A percentile compares a stretch with the other conserved stretches of the same genome.
These are phyloP conservation scores for Pharus latifolius DNA, from an alignment of 176 grass and related monocot genomes.

Conservation along the genomic window DNA sequence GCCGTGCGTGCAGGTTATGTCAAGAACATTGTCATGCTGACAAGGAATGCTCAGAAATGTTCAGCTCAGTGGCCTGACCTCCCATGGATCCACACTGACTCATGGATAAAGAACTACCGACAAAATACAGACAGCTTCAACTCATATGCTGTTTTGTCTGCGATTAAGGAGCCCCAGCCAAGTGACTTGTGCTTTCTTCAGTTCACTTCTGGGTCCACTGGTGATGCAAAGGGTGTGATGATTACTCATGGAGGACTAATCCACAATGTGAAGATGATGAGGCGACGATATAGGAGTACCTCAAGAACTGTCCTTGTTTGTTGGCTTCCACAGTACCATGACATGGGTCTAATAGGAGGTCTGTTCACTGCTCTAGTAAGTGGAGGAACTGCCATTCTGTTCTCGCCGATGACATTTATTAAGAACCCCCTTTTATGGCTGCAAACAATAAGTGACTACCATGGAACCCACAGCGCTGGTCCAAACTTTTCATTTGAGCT, in stretches of 20 bases:
- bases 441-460: slow-evolving; percentile 45
- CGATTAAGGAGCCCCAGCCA: slow-evolving; percentile 13
- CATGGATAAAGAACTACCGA: slow-evolving; percentile 50
- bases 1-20: slow-evolving; percentile 60
- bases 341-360: slow-evolving; percentile 70
- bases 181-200: slow-evolving; percentile 68
- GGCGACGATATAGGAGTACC: slow-evolving; percentile 48
- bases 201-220: slow-evolving; percentile 74
- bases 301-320: slow-evolving; percentile 61
- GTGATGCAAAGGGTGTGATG: slow-evolving; percentile 76
- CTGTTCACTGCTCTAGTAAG: slow-evolving; percentile 74
- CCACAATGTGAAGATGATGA: slow-evolving; percentile 76
- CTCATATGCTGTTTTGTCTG: slow-evolving; percentile 7
- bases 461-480: slow-evolving; percentile 62
- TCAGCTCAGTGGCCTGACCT: slow-evolving; percentile 53
- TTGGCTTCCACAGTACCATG: slow-evolving; percentile 87
- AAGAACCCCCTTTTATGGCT: slow-evolving; percentile 70
- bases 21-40: slow-evolving; percentile 41
- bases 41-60: slow-evolving; percentile 28
- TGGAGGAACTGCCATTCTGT: slow-evolving; percentile 59
- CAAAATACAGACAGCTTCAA: slow-evolving; percentile 24
- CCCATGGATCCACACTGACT: slow-evolving; percentile 59
- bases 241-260: slow-evolving; percentile 67
- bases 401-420: slow-evolving; percentile 73
- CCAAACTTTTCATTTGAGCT: slow-evolving; percentile 78